Base-by-base conservation (phyloP, 2,329 filamentous ascomycete genomes). In the Gremmenia infestans region DNA sequence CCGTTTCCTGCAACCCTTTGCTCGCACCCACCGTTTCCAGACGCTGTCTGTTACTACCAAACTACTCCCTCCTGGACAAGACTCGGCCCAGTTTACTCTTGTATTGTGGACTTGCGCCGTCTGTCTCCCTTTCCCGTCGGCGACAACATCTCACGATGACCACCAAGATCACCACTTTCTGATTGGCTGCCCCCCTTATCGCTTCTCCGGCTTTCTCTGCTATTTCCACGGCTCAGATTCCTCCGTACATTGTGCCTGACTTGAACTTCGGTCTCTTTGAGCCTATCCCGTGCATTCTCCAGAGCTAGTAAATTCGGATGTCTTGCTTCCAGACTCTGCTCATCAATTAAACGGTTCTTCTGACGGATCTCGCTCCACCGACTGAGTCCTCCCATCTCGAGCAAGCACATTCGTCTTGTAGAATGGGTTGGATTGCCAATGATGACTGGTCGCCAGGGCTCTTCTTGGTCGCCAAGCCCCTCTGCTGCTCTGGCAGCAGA, bases 321-420 rank as follows among this genome's bases (percentile, higher is more conserved):
- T 45, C 62, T 65, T 11, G 66, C 65, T 58, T 69, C 68, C 8
- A 67, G 57, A 52, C 61, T 65, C 39, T 54, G 50, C 56, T 73
- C 70, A 61, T 83, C 81, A 48, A 84, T 77, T 49, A 86, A 72
- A 47, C 73, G 74, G 64, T 86, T 86, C 66, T 77, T 80, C 62
- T 73, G 78, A 58, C 82, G 76, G 58, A 92, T 90, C 70, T 91
- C 87, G 23, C 81, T 87, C 85, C 86, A 92, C 42, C 88, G 76
- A 50, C 80, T 86, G 76, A 87, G 74, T 37, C 74, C 72, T 0
- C 88, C 88, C 56, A 89, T 72, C 69, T 92, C 88, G 15, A 92
- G 73, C 23, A 90, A 69, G 67, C 82, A 90, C 78, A 91, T 83
- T 58, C 85, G 79, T 50, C 88, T 78, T 65, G 80, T 82, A 70